Evolutionary conservation across 768 basidiomycete species (phyloP).

Genomic region (Collybiopsis luxurians): DNA sequence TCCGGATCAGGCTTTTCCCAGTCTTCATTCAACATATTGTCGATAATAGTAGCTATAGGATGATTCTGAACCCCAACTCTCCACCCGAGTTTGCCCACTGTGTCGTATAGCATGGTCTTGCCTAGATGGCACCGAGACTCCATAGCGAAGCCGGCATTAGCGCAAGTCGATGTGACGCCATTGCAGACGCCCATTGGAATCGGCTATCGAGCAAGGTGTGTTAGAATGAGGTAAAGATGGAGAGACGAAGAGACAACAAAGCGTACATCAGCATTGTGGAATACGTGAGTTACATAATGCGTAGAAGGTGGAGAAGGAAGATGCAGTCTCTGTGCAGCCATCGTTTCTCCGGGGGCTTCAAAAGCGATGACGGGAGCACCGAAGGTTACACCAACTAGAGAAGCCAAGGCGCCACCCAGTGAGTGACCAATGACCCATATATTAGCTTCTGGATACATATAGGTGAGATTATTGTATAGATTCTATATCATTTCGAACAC

Average conservation of each 20-base stretch:
- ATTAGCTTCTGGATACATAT: slow-evolving; percentile 84
- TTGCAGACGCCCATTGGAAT: slow-evolving; percentile 85
- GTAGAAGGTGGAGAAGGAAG: slow-evolving; percentile 64
- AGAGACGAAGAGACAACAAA: background rate
- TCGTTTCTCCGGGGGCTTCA: slow-evolving; percentile 76
- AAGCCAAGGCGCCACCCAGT: slow-evolving; percentile 82
- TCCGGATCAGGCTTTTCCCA: slow-evolving; percentile 18
- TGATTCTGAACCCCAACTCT: slow-evolving; percentile 72
- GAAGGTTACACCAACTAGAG: slow-evolving; percentile 85
- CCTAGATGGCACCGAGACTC: slow-evolving; percentile 91
- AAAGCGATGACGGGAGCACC: slow-evolving; percentile 92
- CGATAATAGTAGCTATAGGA: slow-evolving; percentile 65
- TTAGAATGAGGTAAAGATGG: background rate
- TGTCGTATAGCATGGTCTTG: slow-evolving; percentile 80
- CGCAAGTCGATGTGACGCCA: slow-evolving; percentile 55
- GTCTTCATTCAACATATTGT: slow-evolving; percentile 45
- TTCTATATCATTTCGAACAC: too few species aligned
- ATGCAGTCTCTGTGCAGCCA: slow-evolving; percentile 76
- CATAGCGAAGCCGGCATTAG: slow-evolving; percentile 74
- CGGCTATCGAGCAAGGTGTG: slow-evolving; percentile 44
- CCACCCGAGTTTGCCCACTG: slow-evolving; percentile 80
- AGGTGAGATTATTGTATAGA: slow-evolving; percentile 88
- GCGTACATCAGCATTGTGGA: slow-evolving; percentile 81
- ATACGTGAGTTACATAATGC: slow-evolving; percentile 80
- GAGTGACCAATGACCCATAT: slow-evolving; percentile 92